Evolutionary conservation across 768 basidiomycete species (phyloP).

Genomic region (Mrakia frigida): DNA sequence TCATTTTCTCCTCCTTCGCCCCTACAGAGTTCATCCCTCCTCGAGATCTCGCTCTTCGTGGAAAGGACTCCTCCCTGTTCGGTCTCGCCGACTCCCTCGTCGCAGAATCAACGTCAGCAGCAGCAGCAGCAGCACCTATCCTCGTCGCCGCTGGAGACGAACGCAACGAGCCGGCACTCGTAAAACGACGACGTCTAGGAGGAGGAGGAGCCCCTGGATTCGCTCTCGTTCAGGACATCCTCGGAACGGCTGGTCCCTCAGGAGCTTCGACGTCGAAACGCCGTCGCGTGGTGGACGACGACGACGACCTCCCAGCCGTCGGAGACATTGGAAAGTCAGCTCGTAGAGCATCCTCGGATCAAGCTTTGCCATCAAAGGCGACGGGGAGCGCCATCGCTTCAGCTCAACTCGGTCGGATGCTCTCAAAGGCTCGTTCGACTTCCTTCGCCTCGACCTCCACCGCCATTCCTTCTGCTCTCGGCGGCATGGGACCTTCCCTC

Average conservation of each 20-base stretch:
- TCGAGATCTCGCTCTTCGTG: conserved; percentile 4
- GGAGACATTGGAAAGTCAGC: not conserved
- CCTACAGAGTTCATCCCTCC: conserved; percentile 5
- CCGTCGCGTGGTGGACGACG: not conserved
- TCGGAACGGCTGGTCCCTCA: not conserved
- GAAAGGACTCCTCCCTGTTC: conserved; percentile 11
- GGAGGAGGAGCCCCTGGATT: not conserved
- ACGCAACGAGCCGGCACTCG: conserved; percentile 11
- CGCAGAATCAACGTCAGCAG: not conserved
- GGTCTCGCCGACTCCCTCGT: conserved; percentile 3
- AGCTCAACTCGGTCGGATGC: conserved; percentile 11
- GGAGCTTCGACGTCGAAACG: not conserved
- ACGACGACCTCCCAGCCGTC: not conserved
- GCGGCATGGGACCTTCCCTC: not conserved
- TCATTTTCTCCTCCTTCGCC: not conserved
- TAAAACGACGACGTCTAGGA: conserved; percentile 17
- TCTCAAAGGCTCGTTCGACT: conserved; percentile 16
- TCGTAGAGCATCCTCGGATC: not conserved
- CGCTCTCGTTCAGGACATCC: conserved; percentile 19
- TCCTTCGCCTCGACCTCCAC: not conserved
- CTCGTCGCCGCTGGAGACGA: not conserved
- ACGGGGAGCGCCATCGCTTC: not conserved
- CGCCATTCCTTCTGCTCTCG: not conserved
- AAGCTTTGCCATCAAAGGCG: not conserved
- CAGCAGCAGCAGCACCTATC: not conserved